Conservation (phyloP, 306 rosid genomes). For the Spatholobus suberectus region DNA sequence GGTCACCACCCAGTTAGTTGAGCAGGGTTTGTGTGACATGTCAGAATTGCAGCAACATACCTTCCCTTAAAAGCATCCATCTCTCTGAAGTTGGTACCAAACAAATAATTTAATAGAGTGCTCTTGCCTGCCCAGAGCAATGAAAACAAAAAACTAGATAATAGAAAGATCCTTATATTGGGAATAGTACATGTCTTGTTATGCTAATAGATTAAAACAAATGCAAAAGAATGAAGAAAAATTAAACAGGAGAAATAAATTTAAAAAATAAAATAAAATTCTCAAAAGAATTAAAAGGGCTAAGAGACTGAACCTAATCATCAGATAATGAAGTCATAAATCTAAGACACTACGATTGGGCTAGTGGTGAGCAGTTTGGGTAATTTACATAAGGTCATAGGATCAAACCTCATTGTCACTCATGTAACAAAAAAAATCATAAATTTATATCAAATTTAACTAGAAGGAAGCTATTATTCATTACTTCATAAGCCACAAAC, state of each 20-base stretch:
- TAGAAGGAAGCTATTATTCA: conserved; percentile 12
- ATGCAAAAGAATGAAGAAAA: conserved; percentile 16
- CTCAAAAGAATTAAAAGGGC: neutral
- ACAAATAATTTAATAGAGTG: conserved; percentile 82
- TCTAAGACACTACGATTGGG: neutral
- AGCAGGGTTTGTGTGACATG: conserved; percentile 10
- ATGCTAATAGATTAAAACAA: conserved; percentile 13
- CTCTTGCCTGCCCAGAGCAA: conserved; percentile 82
- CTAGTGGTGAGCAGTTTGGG: neutral
- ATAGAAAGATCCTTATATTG: neutral
- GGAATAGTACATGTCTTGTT: neutral
- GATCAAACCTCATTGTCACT: neutral
- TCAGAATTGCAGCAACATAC: conserved; percentile 53
- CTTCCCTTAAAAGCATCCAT: conserved; percentile 99
- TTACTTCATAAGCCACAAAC: conserved; percentile 19
- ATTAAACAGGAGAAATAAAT: conserved; percentile 24
- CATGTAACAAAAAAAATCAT: neutral
- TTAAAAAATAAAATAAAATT: neutral
- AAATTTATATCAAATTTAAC: conserved; percentile 20
- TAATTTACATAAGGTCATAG: neutral
- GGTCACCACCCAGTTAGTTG: neutral
- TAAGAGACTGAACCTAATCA: conserved; percentile 11
- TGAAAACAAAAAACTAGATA: conserved; percentile 19
- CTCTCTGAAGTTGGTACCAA: conserved; percentile 87
- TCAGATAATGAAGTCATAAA: conserved; percentile 24